A percentile compares a stretch with the other conserved stretches of the same genome.
Conservation (phyloP, 371 early-diverging fungal genomes). For the Mortierella sp. region DNA sequence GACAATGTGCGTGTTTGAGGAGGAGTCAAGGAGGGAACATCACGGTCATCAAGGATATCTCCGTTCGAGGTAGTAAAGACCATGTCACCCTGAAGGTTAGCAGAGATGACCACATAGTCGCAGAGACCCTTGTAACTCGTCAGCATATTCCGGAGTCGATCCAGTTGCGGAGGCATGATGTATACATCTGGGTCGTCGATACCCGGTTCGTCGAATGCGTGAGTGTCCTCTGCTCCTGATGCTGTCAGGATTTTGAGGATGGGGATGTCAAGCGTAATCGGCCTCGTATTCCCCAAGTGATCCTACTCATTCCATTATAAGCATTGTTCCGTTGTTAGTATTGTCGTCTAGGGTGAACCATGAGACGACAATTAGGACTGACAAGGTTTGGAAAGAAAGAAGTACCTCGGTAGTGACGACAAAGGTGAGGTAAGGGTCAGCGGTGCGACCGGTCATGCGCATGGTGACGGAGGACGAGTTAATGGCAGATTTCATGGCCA, state of each 20-base stretch:
- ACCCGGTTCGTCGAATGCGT: constrained; percentile 47
- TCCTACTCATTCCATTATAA: constrained; percentile 17
- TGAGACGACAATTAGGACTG: background rate
- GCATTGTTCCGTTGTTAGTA: background rate
- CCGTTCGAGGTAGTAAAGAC: constrained; percentile 44
- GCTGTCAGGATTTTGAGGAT: constrained; percentile 47
- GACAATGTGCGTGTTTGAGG: background rate
- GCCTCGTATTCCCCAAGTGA: constrained; percentile 30
- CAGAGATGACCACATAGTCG: constrained; percentile 46
- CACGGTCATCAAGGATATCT: constrained; percentile 11
- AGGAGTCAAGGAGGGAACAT: background rate
- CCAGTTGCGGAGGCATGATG: constrained; percentile 54
- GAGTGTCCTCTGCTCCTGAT: constrained; percentile 30
- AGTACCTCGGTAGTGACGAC: constrained; percentile 37
- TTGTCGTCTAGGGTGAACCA: background rate
- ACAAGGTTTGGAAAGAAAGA: background rate
- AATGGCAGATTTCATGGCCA: constrained; percentile 32
- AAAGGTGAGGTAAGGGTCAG: constrained; percentile 44
- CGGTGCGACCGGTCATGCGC: constrained; percentile 46
- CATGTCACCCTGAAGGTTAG: constrained; percentile 46
- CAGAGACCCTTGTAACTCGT: constrained; percentile 43
- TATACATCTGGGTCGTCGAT: constrained; percentile 49
- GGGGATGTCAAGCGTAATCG: constrained; percentile 45
- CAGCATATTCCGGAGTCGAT: constrained; percentile 34
- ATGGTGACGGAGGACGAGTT: constrained; percentile 31